Conservation (phyloP, 108 stramenopile species). For the Cyclotella cryptica region DNA sequence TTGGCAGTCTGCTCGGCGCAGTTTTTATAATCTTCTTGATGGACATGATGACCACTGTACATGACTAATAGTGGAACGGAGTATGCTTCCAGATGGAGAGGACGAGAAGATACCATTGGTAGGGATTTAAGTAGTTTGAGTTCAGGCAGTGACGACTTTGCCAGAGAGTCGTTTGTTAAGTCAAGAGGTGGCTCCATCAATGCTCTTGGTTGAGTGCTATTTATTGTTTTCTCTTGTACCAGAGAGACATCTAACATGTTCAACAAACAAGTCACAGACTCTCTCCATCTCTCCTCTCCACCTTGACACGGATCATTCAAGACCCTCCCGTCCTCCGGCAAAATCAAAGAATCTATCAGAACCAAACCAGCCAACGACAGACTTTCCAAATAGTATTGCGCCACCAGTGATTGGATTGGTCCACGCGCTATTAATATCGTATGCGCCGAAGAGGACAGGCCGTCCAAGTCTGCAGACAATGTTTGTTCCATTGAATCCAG, state of each 20-base stretch:
- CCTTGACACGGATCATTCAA: background rate
- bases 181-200: background rate
- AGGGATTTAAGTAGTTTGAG: slow-evolving; percentile 22
- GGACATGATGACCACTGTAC: slow-evolving; percentile 28
- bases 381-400: slow-evolving; percentile 58
- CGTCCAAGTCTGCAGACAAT: slow-evolving; percentile 16
- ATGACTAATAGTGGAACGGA: slow-evolving; percentile 43
- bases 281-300: slow-evolving; percentile 21
- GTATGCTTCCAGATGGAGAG: slow-evolving; percentile 36
- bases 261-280: slow-evolving; percentile 33
- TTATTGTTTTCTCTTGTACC: background rate
- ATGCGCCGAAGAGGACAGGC: slow-evolving; percentile 35
- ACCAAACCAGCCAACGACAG: slow-evolving; percentile 54
- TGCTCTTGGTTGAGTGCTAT: background rate
- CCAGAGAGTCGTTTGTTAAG: background rate
- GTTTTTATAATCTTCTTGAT: slow-evolving; percentile 32
- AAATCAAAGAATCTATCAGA: slow-evolving; percentile 47
- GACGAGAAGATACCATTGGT: slow-evolving; percentile 15
- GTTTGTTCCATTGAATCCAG: slow-evolving; percentile 25
- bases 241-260: slow-evolving; percentile 22
- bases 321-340: slow-evolving; percentile 44
- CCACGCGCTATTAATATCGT: slow-evolving; percentile 41
- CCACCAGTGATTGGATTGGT: slow-evolving; percentile 48
- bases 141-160: slow-evolving; percentile 12
- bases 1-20: slow-evolving; percentile 49